Conservation (phyloP, 2,329 filamentous ascomycete genomes). For the Chrysoporthe puriensis region DNA sequence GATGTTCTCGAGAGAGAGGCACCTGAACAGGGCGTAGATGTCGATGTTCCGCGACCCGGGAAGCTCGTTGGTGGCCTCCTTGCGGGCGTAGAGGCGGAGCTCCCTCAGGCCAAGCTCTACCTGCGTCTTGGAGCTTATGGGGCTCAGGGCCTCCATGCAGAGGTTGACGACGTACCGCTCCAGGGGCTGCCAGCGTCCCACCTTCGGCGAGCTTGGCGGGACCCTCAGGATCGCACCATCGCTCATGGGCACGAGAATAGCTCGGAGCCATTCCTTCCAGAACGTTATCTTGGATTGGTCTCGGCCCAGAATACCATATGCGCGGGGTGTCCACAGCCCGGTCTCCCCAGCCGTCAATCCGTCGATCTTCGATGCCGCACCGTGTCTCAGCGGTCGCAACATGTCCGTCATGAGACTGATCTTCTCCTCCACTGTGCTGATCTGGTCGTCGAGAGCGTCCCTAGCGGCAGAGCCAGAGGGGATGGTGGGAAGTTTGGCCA, state of each 20-base stretch:
- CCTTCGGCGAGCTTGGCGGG: conserved; percentile 83
- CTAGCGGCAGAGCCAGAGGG: conserved; percentile 80
- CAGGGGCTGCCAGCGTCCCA: conserved; percentile 93
- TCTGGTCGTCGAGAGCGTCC: conserved; percentile 88
- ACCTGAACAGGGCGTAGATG: conserved; percentile 89
- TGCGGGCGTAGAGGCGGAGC: conserved; percentile 86
- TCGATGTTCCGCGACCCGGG: conserved; percentile 91
- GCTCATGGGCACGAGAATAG: conserved; percentile 93
- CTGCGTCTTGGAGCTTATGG: conserved; percentile 91
- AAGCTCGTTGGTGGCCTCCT: conserved; percentile 90
- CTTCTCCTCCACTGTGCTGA: conserved; percentile 95
- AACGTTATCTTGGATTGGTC: conserved; percentile 84
- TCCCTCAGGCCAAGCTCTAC: conserved; percentile 91
- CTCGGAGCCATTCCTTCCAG: conserved; percentile 98
- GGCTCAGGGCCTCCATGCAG: conserved; percentile 91
- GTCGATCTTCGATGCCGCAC: conserved; percentile 95
- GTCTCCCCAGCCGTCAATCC: conserved; percentile 94
- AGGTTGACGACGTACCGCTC: conserved; percentile 97
- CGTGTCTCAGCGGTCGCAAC: conserved; percentile 87
- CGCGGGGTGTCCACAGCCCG: conserved; percentile 91
- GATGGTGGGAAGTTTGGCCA: conserved; percentile 80
- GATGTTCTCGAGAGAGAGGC: conserved; percentile 88
- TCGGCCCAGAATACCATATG: conserved; percentile 88
- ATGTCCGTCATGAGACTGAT: conserved; percentile 97
- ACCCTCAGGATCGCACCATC: conserved; percentile 83